These are phyloP conservation scores for Crithidia thermophila DNA, from an alignment of 208 protist genomes.

Conservation along the genomic window DNA sequence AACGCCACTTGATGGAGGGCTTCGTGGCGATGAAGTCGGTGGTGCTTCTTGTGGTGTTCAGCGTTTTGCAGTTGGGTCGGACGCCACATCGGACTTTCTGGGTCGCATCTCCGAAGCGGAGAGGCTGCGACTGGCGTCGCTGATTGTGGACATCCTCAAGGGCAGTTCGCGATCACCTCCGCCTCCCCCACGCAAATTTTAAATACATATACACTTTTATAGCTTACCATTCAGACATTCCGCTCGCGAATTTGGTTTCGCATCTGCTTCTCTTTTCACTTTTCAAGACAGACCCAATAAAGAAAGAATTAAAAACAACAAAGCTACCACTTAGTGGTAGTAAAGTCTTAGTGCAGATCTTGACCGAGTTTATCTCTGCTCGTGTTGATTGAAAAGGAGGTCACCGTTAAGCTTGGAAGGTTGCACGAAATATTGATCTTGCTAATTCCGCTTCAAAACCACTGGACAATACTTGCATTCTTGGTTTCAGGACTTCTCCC, in stretches of 20 bases:
- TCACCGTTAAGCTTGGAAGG: too few relatives aligned
- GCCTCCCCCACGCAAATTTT: neutral
- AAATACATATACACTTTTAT: neutral
- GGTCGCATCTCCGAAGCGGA: slow-evolving; percentile 2
- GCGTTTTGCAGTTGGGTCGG: too few relatives aligned
- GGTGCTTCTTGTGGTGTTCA: too few relatives aligned
- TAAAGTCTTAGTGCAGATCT: too few relatives aligned
- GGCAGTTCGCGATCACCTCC: neutral
- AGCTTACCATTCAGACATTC: neutral
- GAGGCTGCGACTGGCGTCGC: slow-evolving; percentile 11
- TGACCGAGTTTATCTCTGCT: too few relatives aligned
- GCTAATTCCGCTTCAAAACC: too few relatives aligned
- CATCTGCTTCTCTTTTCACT: slow-evolving; percentile 1
- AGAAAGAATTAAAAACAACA: neutral
- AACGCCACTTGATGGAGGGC: neutral
- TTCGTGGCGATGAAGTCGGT: too few relatives aligned
- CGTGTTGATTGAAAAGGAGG: neutral
- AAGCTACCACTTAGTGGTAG: neutral
- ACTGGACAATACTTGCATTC: too few relatives aligned
- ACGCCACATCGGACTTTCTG: neutral
- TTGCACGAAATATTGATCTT: too few relatives aligned
- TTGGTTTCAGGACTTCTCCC: too few relatives aligned
- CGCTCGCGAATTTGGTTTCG: neutral
- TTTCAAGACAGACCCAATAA: neutral
- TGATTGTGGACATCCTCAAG: slow-evolving; percentile 20